Evolutionary conservation across 768 basidiomycete genomes (phyloP).

Genomic region (Tephrocybe rancida): DNA sequence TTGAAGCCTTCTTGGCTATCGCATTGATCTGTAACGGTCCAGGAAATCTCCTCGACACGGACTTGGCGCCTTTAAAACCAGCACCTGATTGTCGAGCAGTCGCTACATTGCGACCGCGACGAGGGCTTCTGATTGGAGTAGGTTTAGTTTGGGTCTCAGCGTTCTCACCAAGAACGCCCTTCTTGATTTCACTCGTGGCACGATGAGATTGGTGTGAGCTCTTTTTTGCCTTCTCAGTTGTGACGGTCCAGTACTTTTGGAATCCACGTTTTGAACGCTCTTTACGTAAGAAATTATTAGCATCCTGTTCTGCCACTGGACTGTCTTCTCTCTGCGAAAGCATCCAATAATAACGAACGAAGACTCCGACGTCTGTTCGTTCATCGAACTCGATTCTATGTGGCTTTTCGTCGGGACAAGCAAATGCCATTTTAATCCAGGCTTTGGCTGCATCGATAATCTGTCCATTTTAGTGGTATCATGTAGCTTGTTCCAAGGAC

Average conservation of each 20-base stretch:
- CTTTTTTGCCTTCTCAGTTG: background rate
- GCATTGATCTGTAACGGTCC: background rate
- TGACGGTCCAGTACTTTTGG: background rate
- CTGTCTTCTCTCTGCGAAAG: constrained; percentile 11
- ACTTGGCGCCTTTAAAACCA: background rate
- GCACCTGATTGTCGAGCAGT: background rate
- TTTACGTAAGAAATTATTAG: constrained; percentile 18
- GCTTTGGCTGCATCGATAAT: constrained; percentile 7
- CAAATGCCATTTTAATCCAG: constrained; percentile 19
- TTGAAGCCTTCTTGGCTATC: background rate
- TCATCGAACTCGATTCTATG: background rate
- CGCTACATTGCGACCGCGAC: background rate
- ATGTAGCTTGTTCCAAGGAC: background rate
- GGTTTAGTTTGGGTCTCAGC: background rate
- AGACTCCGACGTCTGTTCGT: constrained; percentile 14
- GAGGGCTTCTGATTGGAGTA: background rate
- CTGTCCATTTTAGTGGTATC: constrained; percentile 10
- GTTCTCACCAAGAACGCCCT: background rate
- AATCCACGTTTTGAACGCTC: constrained; percentile 17
- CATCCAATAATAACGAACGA: constrained; percentile 25
- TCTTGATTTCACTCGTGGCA: background rate
- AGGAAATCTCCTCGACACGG: background rate
- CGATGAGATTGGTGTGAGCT: background rate
- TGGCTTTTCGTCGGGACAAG: background rate
- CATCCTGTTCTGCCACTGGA: background rate